Conservation (phyloP, 202 grass and related monocot species). For the Saccharum hybrid region DNA sequence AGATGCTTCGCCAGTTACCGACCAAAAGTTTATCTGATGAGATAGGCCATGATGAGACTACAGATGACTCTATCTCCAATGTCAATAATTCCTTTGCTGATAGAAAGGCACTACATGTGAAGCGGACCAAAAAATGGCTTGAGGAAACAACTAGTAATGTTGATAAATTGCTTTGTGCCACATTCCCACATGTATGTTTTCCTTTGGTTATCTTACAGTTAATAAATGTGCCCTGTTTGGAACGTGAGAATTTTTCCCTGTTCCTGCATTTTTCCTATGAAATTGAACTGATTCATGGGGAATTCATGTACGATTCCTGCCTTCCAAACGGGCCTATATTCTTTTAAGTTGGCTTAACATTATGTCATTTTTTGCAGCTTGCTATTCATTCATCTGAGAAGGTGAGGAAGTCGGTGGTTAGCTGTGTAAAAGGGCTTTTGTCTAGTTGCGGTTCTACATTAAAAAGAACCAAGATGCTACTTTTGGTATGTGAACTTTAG, state of each 20-base stretch:
- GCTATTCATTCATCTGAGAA: conserved; percentile 89
- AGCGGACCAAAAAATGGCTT: conserved; percentile 81
- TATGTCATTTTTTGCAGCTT: conserved; percentile 54
- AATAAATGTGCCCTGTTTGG: not conserved
- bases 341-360: conserved; percentile 36
- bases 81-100: conserved; percentile 43
- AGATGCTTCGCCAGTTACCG: conserved; percentile 80
- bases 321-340: not conserved
- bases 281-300: not conserved
- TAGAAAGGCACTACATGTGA: conserved; percentile 61
- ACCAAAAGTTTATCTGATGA: conserved; percentile 45
- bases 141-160: conserved; percentile 79
- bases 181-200: conserved; percentile 78
- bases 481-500: conserved; percentile 62
- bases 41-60: conserved; percentile 45
- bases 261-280: not conserved
- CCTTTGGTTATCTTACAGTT: not conserved
- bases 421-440: conserved; percentile 68
- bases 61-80: conserved; percentile 23
- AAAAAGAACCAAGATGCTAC: conserved; percentile 76
- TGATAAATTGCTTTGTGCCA: conserved; percentile 81
- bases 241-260: not conserved
- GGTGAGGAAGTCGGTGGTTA: conserved; percentile 78
- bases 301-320: not conserved
- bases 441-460: conserved; percentile 68